Evolutionary conservation across 768 basidiomycete species (phyloP).

Genomic region (Auricularia sp.): DNA sequence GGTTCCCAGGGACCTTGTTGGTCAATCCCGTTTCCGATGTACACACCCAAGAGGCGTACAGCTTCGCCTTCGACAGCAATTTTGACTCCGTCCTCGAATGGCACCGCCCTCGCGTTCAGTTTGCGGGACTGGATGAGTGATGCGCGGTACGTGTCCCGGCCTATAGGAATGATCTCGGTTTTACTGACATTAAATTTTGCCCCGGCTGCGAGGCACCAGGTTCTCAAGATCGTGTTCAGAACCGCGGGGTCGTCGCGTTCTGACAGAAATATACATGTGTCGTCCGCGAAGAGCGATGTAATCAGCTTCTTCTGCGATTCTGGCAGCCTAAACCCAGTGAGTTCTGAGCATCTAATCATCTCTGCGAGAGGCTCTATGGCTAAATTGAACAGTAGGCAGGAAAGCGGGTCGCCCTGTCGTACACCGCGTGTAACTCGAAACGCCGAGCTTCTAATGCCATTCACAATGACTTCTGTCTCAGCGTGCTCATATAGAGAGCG

Average conservation of each 20-base stretch:
- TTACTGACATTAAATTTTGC: constrained; percentile 35
- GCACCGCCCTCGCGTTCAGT: neutral
- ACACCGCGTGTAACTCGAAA: constrained; percentile 25
- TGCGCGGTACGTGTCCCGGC: constrained; percentile 14
- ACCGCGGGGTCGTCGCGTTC: constrained; percentile 18
- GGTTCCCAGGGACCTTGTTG: constrained; percentile 2
- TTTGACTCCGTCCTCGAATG: neutral
- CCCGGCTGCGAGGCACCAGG: constrained; percentile 31
- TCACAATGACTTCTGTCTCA: constrained; percentile 17
- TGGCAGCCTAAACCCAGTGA: constrained; percentile 15
- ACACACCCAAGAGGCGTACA: constrained; percentile 6
- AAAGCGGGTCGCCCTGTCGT: constrained; percentile 30
- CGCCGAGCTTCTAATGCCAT: constrained; percentile 18
- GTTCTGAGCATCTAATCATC: constrained; percentile 19
- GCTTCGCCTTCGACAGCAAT: constrained; percentile 6
- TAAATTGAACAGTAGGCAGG: constrained; percentile 30
- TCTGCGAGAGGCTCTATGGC: constrained; percentile 33
- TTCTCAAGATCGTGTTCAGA: constrained; percentile 20
- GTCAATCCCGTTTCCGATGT: constrained; percentile 8
- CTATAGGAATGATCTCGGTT: constrained; percentile 30
- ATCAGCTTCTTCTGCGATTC: constrained; percentile 7
- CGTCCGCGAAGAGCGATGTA: constrained; percentile 27
- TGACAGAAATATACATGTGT: constrained; percentile 29
- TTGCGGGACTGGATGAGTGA: constrained; percentile 1
- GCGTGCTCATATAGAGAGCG: neutral